Percentiles rank a stretch among this genome's conserved stretches.
phyloP scores from a whole-genome alignment of 257 asterid genomes.

The Sherardia arvensis region DNA sequence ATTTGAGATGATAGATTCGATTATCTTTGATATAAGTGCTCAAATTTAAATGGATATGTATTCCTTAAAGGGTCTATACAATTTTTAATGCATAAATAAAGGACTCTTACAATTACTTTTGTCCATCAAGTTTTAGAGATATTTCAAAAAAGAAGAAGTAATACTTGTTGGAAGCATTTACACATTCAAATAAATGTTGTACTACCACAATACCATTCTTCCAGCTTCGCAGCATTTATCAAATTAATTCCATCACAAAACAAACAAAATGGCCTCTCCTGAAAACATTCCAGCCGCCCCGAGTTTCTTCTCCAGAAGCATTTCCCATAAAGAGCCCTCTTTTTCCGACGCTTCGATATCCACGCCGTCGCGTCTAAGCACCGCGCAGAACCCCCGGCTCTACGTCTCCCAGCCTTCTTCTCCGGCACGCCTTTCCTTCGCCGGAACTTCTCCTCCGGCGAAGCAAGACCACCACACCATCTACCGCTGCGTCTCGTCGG shows the following conservation, averaged over 20 bases:
- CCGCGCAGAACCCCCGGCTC: conserved; percentile 21
- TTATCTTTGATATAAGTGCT: no score
- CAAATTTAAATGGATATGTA: no score
- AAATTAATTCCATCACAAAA: not conserved
- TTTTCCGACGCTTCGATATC: conserved; percentile 20
- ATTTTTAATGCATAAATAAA: no score
- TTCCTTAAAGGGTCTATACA: no score
- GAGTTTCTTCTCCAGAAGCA: conserved; percentile 41
- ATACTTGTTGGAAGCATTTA: conserved; percentile 14
- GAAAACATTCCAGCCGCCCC: conserved; percentile 5
- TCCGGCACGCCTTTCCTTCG: conserved; percentile 41
- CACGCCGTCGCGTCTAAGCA: conserved; percentile 36
- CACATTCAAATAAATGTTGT: not conserved
- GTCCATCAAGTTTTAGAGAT: not conserved
- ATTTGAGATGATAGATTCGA: no score
- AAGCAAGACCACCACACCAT: conserved; percentile 28
- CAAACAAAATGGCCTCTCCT: conserved; percentile 10
- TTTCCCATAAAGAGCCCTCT: conserved; percentile 55
- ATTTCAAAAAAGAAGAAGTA: not conserved
- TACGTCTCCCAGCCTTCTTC: conserved; percentile 48
- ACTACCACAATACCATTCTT: not conserved
- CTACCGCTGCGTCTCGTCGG: conserved; percentile 75
- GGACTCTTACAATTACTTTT: no score
- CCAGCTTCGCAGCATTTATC: conserved; percentile 1
- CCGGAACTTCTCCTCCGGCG: conserved; percentile 12